Percentiles rank a stretch among this genome's conserved stretches.
Conservation (phyloP, 164 flowering plant species). For the Annona cherimola region DNA sequence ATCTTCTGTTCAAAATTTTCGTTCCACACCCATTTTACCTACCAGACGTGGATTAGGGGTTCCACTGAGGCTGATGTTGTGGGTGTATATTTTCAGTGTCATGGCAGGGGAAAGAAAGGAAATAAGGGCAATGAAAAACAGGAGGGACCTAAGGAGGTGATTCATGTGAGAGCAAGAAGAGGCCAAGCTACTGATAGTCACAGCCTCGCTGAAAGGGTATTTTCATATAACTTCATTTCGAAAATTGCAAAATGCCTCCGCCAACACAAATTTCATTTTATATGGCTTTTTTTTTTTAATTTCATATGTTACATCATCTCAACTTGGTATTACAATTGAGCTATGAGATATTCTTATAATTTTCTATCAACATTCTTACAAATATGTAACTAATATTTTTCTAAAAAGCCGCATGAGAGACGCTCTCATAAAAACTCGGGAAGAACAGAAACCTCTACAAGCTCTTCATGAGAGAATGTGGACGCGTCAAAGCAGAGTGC, state of each 20-base stretch:
- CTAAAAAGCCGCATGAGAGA: no score
- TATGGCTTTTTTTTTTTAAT: neutral
- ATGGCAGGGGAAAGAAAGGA: conserved; percentile 33
- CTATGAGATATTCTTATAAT: neutral
- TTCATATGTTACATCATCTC: neutral
- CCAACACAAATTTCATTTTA: neutral
- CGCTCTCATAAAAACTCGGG: no score
- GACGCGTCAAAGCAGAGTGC: no score
- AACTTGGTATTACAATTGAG: no score
- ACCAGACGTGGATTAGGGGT: neutral
- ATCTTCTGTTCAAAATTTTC: neutral
- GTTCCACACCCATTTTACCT: neutral
- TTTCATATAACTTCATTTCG: neutral
- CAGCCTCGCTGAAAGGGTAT: conserved; percentile 71
- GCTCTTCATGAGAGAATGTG: no score
- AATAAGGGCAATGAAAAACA: conserved; percentile 21
- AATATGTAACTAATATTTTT: no score
- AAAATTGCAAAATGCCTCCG: neutral
- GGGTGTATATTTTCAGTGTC: conserved; percentile 17
- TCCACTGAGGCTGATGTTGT: neutral
- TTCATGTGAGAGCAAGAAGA: conserved; percentile 70
- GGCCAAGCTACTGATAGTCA: conserved; percentile 79
- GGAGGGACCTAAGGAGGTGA: conserved; percentile 44
- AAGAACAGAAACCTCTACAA: no score
- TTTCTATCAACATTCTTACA: no score